Percentiles rank a stretch among this genome's conserved stretches.
Conservation (phyloP, 2,329 filamentous ascomycete genomes). For the Plectosphaerella sp. region DNA sequence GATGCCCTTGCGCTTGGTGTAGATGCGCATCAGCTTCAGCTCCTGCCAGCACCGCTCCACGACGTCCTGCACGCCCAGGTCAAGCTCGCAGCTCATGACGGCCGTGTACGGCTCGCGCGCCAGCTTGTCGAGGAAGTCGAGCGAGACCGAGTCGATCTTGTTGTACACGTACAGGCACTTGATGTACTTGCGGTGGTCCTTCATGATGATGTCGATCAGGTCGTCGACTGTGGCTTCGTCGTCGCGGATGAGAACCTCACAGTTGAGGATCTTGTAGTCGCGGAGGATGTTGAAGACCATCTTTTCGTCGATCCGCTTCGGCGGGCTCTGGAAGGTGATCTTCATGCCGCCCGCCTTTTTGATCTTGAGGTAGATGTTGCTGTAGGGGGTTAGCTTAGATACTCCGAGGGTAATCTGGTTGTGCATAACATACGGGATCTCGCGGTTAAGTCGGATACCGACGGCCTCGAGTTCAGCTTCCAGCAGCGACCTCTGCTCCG, state of each 20-base stretch:
- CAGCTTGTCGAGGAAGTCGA: constrained; percentile 89
- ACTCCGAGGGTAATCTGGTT: background rate
- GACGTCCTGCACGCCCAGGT: constrained; percentile 89
- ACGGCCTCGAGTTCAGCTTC: constrained; percentile 94
- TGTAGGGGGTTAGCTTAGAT: constrained; percentile 23
- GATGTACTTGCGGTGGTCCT: constrained; percentile 97
- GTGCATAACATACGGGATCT: constrained; percentile 68
- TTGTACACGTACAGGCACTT: constrained; percentile 96
- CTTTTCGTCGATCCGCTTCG: constrained; percentile 91
- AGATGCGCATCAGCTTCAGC: constrained; percentile 81
- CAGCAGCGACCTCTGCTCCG: constrained; percentile 83
- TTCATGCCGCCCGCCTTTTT: constrained; percentile 99
- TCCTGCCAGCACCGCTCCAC: constrained; percentile 95
- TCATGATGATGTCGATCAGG: constrained; percentile 99
- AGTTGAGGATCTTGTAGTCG: constrained; percentile 98
- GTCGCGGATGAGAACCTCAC: constrained; percentile 90
- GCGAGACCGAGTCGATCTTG: constrained; percentile 93
- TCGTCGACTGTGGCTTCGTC: constrained; percentile 96
- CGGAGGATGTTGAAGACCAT: constrained; percentile 97
- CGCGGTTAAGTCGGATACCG: constrained; percentile 86
- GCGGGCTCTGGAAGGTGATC: constrained; percentile 87
- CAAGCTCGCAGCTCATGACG: constrained; percentile 96
- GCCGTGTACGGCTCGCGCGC: constrained; percentile 90
- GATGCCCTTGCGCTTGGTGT: constrained; percentile 92
- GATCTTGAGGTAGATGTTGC: constrained; percentile 93